Percentiles rank a stretch among this genome's conserved stretches.
Evolutionary conservation across 2,329 filamentous ascomycete species (phyloP).

Genomic region (Elsinoe arachidis): DNA sequence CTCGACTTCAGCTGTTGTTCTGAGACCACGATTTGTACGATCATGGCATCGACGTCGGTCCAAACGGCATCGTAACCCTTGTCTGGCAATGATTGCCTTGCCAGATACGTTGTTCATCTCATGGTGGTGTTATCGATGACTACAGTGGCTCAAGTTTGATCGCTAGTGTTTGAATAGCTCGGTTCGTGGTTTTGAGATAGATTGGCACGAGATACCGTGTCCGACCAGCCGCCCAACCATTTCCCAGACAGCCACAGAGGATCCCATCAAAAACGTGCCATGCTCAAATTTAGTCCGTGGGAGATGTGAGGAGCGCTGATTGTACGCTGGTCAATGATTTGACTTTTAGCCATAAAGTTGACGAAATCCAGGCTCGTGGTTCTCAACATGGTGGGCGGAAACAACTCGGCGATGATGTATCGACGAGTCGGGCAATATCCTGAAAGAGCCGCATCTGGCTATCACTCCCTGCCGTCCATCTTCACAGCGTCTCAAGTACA

Average conservation of each 20-base stretch:
- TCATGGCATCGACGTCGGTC: neutral
- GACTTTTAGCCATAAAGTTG: neutral
- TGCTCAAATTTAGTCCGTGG: neutral
- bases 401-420: neutral
- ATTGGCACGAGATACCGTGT: conserved; percentile 8
- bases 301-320: neutral
- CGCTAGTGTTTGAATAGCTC: conserved; percentile 3
- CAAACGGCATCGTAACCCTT: neutral
- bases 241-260: conserved; percentile 2
- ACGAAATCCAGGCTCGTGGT: conserved; percentile 3
- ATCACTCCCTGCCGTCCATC: no score
- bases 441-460: neutral
- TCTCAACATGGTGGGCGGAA: neutral
- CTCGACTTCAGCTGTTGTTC: neutral
- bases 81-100: neutral
- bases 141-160: neutral
- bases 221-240: conserved; percentile 5
- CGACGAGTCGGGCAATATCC: neutral
- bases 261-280: conserved; percentile 1
- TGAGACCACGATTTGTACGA: neutral
- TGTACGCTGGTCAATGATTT: neutral
- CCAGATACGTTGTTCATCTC: neutral
- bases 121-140: neutral
- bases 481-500: no score
- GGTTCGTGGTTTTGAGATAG: neutral